Evolutionary conservation across 768 basidiomycete genomes (phyloP), one percentile per base, ranked within the genome.

Genomic region (Boletus reticuloceps): DNA sequence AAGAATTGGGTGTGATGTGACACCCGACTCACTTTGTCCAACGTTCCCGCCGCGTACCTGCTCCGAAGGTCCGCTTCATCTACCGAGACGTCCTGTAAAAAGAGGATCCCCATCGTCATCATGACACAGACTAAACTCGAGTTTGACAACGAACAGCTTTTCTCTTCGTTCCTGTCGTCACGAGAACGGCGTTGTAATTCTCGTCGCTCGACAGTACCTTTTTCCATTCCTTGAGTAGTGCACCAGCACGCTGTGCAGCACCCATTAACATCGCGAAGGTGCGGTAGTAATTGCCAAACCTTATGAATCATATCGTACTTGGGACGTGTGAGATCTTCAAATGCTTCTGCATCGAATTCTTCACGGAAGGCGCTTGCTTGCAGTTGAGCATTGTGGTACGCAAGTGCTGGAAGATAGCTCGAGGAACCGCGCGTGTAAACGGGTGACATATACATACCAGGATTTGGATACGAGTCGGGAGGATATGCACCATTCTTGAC

Each of bases 361-460:
- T 97, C 91, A 49, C 90, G 85, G 73, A 98, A 95, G 1, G 97
- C 97, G 51, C 84, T 86, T 9, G 96, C 92, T 72, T 97, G 86
- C 9, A 98, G 80, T 64, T 95, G 90, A 19, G 84, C 89, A 69
- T 95, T 94, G 67, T 95, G 91, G 61, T 83, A 93, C 13, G 87
- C 87, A 50, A 98, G 80, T 6, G 90, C 64, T 67, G 5, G 22
- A 37, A 14, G 6, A 16, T 13, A 3, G 19, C 17, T 37, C 50
- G 13, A 50, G 29, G 29, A 34, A 38, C 27, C 31, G 13, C 4
- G 32, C 13, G 43, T 4, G 17, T 9, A 6, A 29, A 27, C 9
- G 32, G 5, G 22, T 13, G 13, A 50, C 27, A 34, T 13, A 46
- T 31, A 68, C 84, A 66, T 60, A 96, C 96, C 82, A 61, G 97